phyloP scores from a whole-genome alignment of 106 monocot species.

The Dioscorea alata region DNA sequence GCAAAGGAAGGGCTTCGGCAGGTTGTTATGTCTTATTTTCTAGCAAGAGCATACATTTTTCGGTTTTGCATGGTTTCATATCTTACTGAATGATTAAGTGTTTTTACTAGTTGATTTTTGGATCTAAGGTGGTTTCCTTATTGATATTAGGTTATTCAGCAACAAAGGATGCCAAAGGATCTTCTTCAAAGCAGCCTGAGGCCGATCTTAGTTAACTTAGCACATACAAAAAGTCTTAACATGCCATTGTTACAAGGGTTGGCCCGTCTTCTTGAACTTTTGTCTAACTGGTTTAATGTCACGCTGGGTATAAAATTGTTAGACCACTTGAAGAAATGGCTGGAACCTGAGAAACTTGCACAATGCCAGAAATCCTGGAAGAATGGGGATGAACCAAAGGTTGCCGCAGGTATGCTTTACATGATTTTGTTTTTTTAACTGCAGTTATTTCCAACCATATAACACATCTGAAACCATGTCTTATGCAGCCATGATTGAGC shows the following conservation, averaged over 20 bases:
- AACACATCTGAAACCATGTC: background rate
- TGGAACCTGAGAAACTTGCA: constrained; percentile 98
- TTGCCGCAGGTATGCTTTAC: constrained; percentile 70
- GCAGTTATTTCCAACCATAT: background rate
- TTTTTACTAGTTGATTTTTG: background rate
- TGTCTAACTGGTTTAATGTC: constrained; percentile 98
- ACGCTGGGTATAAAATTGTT: constrained; percentile 86
- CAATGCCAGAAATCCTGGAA: constrained; percentile 95
- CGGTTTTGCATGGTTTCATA: background rate
- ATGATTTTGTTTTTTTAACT: background rate
- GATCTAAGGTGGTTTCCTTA: background rate
- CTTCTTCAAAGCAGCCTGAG: constrained; percentile 91
- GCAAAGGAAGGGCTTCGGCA: constrained; percentile 98
- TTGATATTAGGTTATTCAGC: constrained; percentile 81
- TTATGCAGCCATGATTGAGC: constrained; percentile 97
- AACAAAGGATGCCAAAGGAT: constrained; percentile 97
- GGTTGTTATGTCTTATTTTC: constrained; percentile 26
- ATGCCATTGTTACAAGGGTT: constrained; percentile 98
- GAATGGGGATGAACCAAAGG: constrained; percentile 95
- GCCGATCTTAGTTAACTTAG: constrained; percentile 92
- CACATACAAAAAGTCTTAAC: constrained; percentile 82
- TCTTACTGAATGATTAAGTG: too few species aligned
- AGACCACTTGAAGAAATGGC: constrained; percentile 98
- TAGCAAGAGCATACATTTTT: background rate
- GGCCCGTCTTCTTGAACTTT: constrained; percentile 90